Base-by-base conservation (phyloP, 1,284 basidiomycete genomes). In the Bondarzewia mesenterica region DNA sequence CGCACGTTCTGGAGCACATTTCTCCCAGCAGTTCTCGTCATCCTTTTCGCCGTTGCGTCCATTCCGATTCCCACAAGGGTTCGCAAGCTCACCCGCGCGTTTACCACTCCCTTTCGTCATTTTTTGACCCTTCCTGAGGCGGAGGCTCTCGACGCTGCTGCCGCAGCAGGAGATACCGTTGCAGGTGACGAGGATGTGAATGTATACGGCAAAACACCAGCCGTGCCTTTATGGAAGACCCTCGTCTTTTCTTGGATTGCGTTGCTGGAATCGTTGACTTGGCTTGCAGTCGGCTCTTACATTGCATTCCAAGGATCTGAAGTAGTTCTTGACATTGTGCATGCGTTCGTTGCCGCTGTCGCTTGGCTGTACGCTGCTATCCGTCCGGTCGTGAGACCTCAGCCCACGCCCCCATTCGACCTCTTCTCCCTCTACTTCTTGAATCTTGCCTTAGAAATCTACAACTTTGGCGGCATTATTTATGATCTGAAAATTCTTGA, bases 101-200 rank as follows among this genome's bases (percentile, higher is more conserved):
- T 74, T 48, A 62, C 61, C 36, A 41, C 55, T 3, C 72, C 70
- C 0, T 73, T 83, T 56, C 54, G 57, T n/a, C 56, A 64, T 3
- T 84, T 73, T 55, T 50, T 86, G n/a, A 71, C 75, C 0, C 63
- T 85, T 2, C 60, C 67, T 16, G 82, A 85, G 59, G 82, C 82
- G 1, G 78, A 83, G 57, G 75, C 72, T 0, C 58, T 80, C 21
- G 57, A 64, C 22, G 55, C 53, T 1, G 59, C 54, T 21, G 58
- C 57, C 5, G n/a, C 21, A 18, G 18, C 48, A 20, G 40, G 27
- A 26, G 47, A 53, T 7, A 39, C 39, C 7, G 26, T 40, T 23
- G 10, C 45, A 6, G 43, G 39, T 5, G 58, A 60, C 7, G 60
- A 60, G 5, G 60, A 53, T 22, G 52, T 51, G 7, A 53, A 57